These are phyloP conservation scores for Neopestalotiopsis sp. DNA, from an alignment of 2,329 filamentous ascomycete species.

Conservation along the genomic window DNA sequence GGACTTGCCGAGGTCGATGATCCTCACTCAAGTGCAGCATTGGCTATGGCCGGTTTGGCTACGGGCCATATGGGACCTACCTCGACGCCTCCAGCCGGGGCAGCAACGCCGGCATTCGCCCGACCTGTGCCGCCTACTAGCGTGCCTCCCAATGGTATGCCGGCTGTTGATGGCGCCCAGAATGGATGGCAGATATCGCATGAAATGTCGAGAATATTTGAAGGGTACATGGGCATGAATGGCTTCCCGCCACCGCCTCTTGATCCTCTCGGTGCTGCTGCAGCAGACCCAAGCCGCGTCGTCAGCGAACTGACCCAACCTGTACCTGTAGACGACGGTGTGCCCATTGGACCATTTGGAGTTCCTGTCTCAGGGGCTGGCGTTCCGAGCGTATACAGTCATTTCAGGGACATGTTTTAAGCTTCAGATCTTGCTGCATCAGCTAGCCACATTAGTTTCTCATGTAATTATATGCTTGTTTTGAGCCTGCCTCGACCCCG, in stretches of 20 bases:
- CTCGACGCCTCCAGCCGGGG: slow-evolving; percentile 16
- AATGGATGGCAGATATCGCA: slow-evolving; percentile 57
- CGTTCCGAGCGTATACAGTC: slow-evolving; percentile 29
- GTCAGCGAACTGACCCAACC: slow-evolving; percentile 1
- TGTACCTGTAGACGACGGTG: slow-evolving; percentile 16
- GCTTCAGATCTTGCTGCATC: neutral
- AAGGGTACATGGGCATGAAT: slow-evolving; percentile 40
- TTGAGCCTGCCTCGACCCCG: neutral
- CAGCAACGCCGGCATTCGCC: slow-evolving; percentile 4
- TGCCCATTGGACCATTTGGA: slow-evolving; percentile 8
- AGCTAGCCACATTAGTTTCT: neutral
- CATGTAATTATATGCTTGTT: neutral
- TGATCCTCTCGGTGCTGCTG: slow-evolving; percentile 7
- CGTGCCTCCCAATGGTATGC: slow-evolving; percentile 16
- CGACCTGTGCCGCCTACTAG: slow-evolving; percentile 18
- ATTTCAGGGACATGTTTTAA: slow-evolving; percentile 35
- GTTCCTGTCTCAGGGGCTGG: slow-evolving; percentile 20
- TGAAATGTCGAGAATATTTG: slow-evolving; percentile 58
- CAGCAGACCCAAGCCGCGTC: neutral
- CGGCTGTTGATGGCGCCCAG: slow-evolving; percentile 25
- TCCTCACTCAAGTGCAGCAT: slow-evolving; percentile 54
- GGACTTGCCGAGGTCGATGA: slow-evolving; percentile 64
- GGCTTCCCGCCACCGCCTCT: slow-evolving; percentile 11
- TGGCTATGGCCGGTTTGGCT: slow-evolving; percentile 62
- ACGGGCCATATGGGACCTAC: slow-evolving; percentile 37